phyloP scores from a whole-genome alignment of 345 rosid genomes.

The Streptanthus diversifolius region DNA sequence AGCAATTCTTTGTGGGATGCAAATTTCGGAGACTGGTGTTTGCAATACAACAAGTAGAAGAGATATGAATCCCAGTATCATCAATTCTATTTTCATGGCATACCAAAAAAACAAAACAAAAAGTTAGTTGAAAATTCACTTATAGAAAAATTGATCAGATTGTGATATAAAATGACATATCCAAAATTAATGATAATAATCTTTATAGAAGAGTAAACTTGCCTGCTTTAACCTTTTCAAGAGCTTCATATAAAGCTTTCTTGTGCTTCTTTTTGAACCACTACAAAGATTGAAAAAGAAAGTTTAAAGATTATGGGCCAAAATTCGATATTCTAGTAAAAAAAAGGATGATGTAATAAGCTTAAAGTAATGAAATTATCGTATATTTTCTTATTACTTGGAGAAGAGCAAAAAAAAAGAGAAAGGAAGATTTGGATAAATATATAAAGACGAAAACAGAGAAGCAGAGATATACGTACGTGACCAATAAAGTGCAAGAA shows the following conservation, averaged over 20 bases:
- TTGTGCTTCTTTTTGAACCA: constrained; percentile 62
- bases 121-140: neutral
- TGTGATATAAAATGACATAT: neutral
- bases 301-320: neutral
- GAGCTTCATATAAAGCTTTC: constrained; percentile 72
- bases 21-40: constrained; percentile 46
- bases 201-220: neutral
- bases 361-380: neutral
- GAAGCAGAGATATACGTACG: constrained; percentile 30
- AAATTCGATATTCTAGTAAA: neutral
- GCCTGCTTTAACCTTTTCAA: constrained; percentile 82
- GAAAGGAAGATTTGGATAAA: neutral
- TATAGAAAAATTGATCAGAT: neutral
- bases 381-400: neutral
- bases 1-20: constrained; percentile 44
- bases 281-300: constrained; percentile 32
- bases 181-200: neutral
- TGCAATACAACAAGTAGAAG: constrained; percentile 50
- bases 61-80: constrained; percentile 80
- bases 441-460: neutral
- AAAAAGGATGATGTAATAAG: neutral
- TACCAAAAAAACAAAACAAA: neutral
- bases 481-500: constrained; percentile 54
- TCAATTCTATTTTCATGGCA: constrained; percentile 46
- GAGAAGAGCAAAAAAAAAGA: neutral